These are phyloP conservation scores for Aspergillus saccharolyticus DNA, from an alignment of 495 filamentous ascomycete species.

Conservation along the genomic window DNA sequence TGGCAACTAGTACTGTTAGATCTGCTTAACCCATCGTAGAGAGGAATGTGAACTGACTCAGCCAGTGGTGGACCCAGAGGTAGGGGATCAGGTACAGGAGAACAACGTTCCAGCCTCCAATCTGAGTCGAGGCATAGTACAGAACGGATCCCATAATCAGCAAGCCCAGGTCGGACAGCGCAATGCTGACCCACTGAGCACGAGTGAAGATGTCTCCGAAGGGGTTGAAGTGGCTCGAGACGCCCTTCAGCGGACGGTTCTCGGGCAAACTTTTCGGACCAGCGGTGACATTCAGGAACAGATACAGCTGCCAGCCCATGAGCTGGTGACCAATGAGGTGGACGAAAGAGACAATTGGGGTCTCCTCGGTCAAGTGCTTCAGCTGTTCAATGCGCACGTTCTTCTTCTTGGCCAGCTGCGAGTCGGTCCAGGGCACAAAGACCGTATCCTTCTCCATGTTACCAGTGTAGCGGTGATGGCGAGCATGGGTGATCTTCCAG, in stretches of 20 bases:
- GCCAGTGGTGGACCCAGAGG: conserved; percentile 59
- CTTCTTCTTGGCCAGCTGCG: conserved; percentile 33
- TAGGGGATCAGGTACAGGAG: conserved; percentile 52
- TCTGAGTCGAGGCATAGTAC: conserved; percentile 38
- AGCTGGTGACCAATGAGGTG: conserved; percentile 49
- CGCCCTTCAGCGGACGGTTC: conserved; percentile 37
- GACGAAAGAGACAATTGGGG: conserved; percentile 47
- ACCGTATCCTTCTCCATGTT: conserved; percentile 57
- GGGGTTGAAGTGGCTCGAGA: conserved; percentile 56
- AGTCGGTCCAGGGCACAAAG: conserved; percentile 49
- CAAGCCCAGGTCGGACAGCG: conserved; percentile 56
- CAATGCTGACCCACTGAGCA: conserved; percentile 50
- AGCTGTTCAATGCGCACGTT: conserved; percentile 32
- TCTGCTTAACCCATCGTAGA: background rate
- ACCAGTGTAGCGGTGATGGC: conserved; percentile 63
- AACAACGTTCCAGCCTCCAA: conserved; percentile 47
- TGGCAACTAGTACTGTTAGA: conserved; percentile 50
- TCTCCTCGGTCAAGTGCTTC: conserved; percentile 50
- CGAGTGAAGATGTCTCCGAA: conserved; percentile 56
- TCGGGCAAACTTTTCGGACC: conserved; percentile 41
- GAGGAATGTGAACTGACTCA: conserved; percentile 35
- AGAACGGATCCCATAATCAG: conserved; percentile 39
- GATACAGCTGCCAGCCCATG: conserved; percentile 53
- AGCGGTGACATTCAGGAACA: conserved; percentile 51
- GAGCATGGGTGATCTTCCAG: conserved; percentile 70